Evolutionary conservation across 176 grass and related monocot species (phyloP).

Genomic region (Carex pumila): DNA sequence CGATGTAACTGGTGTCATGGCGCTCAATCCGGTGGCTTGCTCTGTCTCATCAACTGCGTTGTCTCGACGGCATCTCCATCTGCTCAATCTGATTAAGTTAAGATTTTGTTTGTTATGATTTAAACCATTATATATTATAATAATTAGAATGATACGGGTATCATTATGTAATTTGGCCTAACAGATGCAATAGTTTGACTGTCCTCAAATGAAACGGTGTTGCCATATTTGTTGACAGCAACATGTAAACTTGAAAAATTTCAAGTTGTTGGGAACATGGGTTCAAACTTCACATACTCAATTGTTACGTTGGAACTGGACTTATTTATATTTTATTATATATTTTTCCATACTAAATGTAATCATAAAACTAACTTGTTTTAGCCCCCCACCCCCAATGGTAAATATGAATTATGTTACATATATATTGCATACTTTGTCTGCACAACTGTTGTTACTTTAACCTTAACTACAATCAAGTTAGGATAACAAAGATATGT

Average conservation of each 20-base stretch:
- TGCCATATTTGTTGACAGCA: too few species aligned
- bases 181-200: too few species aligned
- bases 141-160: too few species aligned
- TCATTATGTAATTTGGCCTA: too few species aligned
- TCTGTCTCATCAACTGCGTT: neutral
- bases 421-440: neutral
- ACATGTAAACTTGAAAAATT: too few species aligned
- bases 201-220: too few species aligned
- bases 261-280: too few species aligned
- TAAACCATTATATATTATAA: too few species aligned
- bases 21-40: neutral
- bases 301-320: neutral
- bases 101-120: too few species aligned
- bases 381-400: neutral
- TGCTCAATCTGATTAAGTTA: neutral
- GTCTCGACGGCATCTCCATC: conserved; percentile 15
- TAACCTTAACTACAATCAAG: neutral
- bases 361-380: neutral
- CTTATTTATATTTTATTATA: neutral
- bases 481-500: neutral
- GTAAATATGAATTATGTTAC: neutral
- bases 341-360: neutral
- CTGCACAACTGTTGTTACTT: neutral
- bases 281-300: neutral
- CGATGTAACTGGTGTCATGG: conserved; percentile 16